Evolutionary conservation across 495 filamentous ascomycete genomes (phyloP), one percentile per base, ranked within the genome.

Genomic region (Mytilinidion resinicola): DNA sequence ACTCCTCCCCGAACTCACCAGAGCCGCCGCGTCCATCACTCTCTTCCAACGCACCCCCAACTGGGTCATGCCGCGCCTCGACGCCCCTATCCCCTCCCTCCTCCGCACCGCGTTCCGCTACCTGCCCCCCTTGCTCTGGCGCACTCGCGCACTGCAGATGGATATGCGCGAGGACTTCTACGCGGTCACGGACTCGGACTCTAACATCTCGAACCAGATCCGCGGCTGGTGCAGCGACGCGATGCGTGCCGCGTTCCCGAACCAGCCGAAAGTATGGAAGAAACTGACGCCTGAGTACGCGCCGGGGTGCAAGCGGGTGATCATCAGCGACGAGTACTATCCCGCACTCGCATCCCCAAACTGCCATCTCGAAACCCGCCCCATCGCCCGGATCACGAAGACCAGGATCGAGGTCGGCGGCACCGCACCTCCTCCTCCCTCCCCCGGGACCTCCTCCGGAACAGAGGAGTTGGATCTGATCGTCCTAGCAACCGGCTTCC

Each of bases 31-130:
- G n/a, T 68, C 76, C 10, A 69, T 87, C 5, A 82, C 79, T 0
- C 78, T 87, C 46, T 89, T 84, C 66, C 83, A 88, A 57, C 77
- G 86, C 10, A 84, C 81, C 1, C 83, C 85, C 4, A 86, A 86
- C 48, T 89, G 84, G 85, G 74, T 89, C 12, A 72, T 76, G 9
- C 76, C 77, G 6, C 78, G 80, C 19, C 21, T 57, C 6, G 79
- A 82, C 50, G 54, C 48, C 12, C 67, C 70, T n/a, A 59, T 79
- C n/a, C 70, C 75, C 0, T 14, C 72, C 3, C 30, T 78, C 12
- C 63, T 74, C 51, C 68, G 69, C 30, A 56, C 66, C 20, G n/a
- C 69, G 36, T 65, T 78, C 11, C 73, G 64, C 17, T 80, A 78
- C 52, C 11, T 77, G 0, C 80, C 77, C 8, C 75, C 73, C 0